Evolutionary conservation across 768 basidiomycete species (phyloP).

Genomic region (Hypholoma sublateritium): DNA sequence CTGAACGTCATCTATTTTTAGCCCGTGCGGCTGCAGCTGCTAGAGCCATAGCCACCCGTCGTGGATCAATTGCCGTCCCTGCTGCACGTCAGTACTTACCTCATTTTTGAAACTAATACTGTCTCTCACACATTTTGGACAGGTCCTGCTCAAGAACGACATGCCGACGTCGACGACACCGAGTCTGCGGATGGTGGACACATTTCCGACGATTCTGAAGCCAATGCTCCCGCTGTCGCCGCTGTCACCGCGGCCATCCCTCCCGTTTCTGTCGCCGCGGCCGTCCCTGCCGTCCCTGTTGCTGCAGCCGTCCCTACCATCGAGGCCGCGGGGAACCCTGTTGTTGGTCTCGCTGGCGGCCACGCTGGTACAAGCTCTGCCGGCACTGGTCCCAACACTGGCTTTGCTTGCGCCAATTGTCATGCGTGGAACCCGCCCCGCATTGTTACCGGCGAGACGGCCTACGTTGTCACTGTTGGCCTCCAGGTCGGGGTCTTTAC

Average conservation of each 20-base stretch:
- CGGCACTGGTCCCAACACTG: not conserved
- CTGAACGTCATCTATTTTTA: not conserved
- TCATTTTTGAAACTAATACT: too few species aligned
- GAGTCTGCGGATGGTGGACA: too few species aligned
- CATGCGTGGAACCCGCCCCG: not conserved
- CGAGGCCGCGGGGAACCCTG: not conserved
- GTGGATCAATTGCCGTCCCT: not conserved
- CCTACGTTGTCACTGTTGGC: not conserved
- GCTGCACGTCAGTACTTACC: not conserved
- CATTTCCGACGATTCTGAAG: not conserved
- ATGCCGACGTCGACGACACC: too few species aligned
- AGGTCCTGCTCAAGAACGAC: too few species aligned
- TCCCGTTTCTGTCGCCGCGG: not conserved
- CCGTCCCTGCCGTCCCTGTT: not conserved
- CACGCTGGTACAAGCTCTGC: not conserved
- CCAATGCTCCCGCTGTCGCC: not conserved
- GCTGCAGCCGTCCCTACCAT: not conserved
- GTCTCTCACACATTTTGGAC: too few species aligned
- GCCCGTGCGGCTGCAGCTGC: not conserved
- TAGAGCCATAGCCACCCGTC: not conserved
- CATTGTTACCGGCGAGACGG: not conserved
- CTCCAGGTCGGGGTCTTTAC: not conserved
- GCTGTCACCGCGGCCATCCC: not conserved
- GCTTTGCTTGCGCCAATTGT: not conserved
- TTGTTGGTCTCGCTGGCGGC: not conserved